Percentiles rank a stretch among this genome's conserved stretches.
Conservation (phyloP, 2,329 filamentous ascomycete genomes). For the Aplosporella prunicola region DNA sequence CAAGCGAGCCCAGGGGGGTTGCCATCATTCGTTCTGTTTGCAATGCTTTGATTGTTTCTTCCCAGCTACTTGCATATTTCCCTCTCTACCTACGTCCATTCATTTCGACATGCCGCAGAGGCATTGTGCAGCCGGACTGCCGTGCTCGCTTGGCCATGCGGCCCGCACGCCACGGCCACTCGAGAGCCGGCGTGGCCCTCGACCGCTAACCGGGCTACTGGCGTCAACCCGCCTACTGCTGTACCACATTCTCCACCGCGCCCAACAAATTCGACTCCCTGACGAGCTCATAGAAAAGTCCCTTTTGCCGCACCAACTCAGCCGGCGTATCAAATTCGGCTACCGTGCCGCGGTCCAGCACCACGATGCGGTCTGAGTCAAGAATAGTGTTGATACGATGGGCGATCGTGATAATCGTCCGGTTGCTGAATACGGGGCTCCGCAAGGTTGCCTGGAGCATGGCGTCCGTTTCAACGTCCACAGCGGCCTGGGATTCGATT, state of each 20-base stretch:
- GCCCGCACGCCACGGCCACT: slow-evolving; percentile 4
- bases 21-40: not conserved
- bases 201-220: slow-evolving; percentile 9
- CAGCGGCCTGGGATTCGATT: slow-evolving; percentile 45
- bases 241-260: slow-evolving; percentile 15
- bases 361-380: slow-evolving; percentile 78
- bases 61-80: slow-evolving; percentile 4
- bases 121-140: slow-evolving; percentile 3
- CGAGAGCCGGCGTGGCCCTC: not conserved
- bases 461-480: slow-evolving; percentile 59
- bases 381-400: slow-evolving; percentile 98
- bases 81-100: slow-evolving; percentile 5
- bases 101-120: slow-evolving; percentile 1
- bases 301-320: slow-evolving; percentile 63
- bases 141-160: slow-evolving; percentile 7
- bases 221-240: slow-evolving; percentile 8
- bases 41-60: no score
- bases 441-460: slow-evolving; percentile 55
- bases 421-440: slow-evolving; percentile 66
- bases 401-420: slow-evolving; percentile 96
- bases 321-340: slow-evolving; percentile 85
- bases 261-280: slow-evolving; percentile 75
- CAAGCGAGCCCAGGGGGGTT: not conserved
- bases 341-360: slow-evolving; percentile 82
- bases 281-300: slow-evolving; percentile 81